Evolutionary conservation across 2,329 filamentous ascomycete genomes (phyloP).

Genomic region (Clonostachys sp.): DNA sequence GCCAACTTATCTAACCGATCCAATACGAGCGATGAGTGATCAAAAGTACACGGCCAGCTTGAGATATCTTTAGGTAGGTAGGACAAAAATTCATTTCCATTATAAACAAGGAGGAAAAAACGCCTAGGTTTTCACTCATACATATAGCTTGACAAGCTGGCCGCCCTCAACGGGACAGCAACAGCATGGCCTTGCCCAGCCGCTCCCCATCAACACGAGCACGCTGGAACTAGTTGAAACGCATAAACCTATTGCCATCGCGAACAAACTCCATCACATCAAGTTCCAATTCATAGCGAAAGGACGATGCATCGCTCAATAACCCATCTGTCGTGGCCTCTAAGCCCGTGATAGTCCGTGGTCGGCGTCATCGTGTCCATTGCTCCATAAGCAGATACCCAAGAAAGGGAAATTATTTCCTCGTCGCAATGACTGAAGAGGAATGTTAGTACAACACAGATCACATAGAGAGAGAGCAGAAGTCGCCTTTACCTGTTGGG

Average conservation of each 20-base stretch:
- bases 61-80: too few relatives aligned
- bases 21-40: too few relatives aligned
- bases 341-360: background rate
- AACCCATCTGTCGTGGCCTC: background rate
- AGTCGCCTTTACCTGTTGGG: constrained; percentile 63
- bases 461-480: too few relatives aligned
- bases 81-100: constrained; percentile 3
- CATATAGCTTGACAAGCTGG: constrained; percentile 3
- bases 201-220: too few relatives aligned
- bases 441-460: background rate
- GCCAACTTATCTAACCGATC: too few relatives aligned
- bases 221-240: too few relatives aligned
- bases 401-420: background rate
- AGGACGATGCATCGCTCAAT: background rate
- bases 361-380: too few relatives aligned
- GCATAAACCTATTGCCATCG: constrained; percentile 1
- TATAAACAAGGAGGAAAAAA: constrained; percentile 2
- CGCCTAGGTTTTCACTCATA: constrained; percentile 4
- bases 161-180: background rate
- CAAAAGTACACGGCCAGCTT: too few relatives aligned
- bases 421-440: background rate
- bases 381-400: background rate
- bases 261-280: constrained; percentile 2
- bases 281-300: background rate
- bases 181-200: too few relatives aligned